Conservation (phyloP, 2,329 filamentous ascomycete species). For the Samsoniella hepiali region DNA sequence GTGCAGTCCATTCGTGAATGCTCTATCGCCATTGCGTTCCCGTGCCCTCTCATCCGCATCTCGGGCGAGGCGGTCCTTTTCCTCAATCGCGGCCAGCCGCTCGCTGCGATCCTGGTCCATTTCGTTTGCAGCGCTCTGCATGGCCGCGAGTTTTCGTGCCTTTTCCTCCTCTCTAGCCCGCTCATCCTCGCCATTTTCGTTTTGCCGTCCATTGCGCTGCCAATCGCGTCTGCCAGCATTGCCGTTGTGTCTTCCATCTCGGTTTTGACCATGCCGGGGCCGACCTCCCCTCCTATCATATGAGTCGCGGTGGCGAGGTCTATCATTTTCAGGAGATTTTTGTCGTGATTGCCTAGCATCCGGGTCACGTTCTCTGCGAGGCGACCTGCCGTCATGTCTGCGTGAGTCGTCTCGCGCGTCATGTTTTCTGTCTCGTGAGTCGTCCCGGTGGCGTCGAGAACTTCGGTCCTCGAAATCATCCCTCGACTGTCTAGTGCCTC, state of each 20-base stretch:
- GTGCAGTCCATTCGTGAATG: slow-evolving; percentile 63
- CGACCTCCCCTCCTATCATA: slow-evolving; percentile 15
- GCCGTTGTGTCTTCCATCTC: background rate
- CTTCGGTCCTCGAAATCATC: slow-evolving; percentile 27
- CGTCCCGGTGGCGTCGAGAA: slow-evolving; percentile 22
- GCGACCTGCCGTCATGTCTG: slow-evolving; percentile 17
- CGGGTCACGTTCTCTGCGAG: slow-evolving; percentile 20
- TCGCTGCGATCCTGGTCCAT: slow-evolving; percentile 68
- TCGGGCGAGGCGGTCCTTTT: slow-evolving; percentile 59
- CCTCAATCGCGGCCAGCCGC: slow-evolving; percentile 63
- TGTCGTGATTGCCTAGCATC: slow-evolving; percentile 11
- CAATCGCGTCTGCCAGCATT: background rate
- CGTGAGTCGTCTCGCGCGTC: slow-evolving; percentile 22
- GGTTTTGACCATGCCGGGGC: background rate
- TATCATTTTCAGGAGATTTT: background rate
- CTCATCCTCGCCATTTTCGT: slow-evolving; percentile 25
- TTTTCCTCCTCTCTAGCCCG: slow-evolving; percentile 51
- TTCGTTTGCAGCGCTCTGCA: slow-evolving; percentile 68
- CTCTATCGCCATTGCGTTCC: slow-evolving; percentile 59
- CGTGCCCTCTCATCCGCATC: slow-evolving; percentile 66
- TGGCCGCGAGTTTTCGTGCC: slow-evolving; percentile 66
- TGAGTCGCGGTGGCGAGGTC: slow-evolving; percentile 4
- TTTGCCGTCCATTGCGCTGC: slow-evolving; percentile 20
- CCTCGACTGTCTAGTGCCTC: slow-evolving; percentile 22
- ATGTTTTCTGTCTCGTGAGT: slow-evolving; percentile 22